Evolutionary conservation across 352 stramenopile genomes (phyloP).

Genomic region (Globisporangium abappressorium): DNA sequence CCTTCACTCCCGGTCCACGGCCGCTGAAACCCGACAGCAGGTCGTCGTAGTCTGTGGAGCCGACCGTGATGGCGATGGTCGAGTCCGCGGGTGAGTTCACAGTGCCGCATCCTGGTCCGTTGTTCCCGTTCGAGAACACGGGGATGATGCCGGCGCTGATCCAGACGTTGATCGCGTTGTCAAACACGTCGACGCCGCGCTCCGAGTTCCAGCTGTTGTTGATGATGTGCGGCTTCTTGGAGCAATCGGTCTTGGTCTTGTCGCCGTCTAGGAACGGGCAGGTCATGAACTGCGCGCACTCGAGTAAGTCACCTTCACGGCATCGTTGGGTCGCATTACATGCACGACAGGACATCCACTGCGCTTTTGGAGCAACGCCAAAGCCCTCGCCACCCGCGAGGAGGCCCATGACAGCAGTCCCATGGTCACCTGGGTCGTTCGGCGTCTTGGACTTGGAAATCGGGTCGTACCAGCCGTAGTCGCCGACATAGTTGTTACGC

Average conservation of each 20-base stretch:
- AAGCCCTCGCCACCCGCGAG: slow-evolving; percentile 25
- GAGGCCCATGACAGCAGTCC: slow-evolving; percentile 36
- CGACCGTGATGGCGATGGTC: slow-evolving; percentile 39
- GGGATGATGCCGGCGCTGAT: slow-evolving; percentile 50
- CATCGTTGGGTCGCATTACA: slow-evolving; percentile 30
- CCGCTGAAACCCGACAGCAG: slow-evolving; percentile 29
- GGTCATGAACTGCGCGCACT: slow-evolving; percentile 44
- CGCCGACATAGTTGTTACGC: slow-evolving; percentile 27
- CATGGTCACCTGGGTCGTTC: slow-evolving; percentile 34
- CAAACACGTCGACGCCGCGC: slow-evolving; percentile 17
- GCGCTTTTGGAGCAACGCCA: slow-evolving; percentile 32
- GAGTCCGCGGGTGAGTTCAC: slow-evolving; percentile 36
- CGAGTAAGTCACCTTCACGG: slow-evolving; percentile 32
- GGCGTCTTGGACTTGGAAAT: slow-evolving; percentile 29
- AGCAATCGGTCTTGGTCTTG: slow-evolving; percentile 31
- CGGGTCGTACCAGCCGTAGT: slow-evolving; percentile 54
- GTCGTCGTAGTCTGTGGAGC: slow-evolving; percentile 38
- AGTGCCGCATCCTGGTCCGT: slow-evolving; percentile 35
- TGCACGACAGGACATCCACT: slow-evolving; percentile 45
- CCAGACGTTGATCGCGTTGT: slow-evolving; percentile 43
- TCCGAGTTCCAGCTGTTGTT: slow-evolving; percentile 69
- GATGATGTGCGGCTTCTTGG: slow-evolving; percentile 51
- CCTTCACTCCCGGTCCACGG: slow-evolving; percentile 33
- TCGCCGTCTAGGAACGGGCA: slow-evolving; percentile 29
- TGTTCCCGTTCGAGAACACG: slow-evolving; percentile 52